These are phyloP conservation scores for Bretschneidera sinensis DNA, from an alignment of 345 rosid species.

Conservation along the genomic window DNA sequence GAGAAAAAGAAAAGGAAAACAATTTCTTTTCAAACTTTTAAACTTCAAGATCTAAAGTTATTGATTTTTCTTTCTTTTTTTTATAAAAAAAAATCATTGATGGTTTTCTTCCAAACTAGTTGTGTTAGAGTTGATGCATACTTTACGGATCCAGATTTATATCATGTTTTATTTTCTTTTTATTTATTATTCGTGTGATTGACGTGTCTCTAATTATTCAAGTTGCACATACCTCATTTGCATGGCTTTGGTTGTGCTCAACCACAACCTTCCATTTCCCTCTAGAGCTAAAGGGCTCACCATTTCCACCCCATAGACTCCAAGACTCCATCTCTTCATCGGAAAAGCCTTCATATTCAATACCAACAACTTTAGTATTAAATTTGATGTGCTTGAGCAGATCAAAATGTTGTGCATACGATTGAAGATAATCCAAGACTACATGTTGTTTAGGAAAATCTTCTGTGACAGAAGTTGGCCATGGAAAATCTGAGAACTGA, in stretches of 20 bases:
- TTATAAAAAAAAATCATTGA: too few species aligned
- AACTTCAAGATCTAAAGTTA: too few species aligned
- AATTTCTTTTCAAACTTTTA: too few species aligned
- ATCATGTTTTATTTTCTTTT: too few species aligned
- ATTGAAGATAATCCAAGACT: constrained; percentile 23
- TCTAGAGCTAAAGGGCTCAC: constrained; percentile 16
- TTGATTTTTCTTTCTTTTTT: too few species aligned
- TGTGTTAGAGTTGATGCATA: too few species aligned
- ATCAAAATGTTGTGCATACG: constrained; percentile 24
- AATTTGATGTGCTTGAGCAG: constrained; percentile 26
- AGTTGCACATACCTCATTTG: constrained; percentile 11
- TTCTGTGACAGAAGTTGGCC: constrained; percentile 25
- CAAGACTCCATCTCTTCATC: constrained; percentile 27
- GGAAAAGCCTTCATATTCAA: constrained; percentile 6
- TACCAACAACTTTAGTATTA: constrained; percentile 19
- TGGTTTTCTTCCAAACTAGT: too few species aligned
- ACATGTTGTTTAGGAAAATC: constrained; percentile 16
- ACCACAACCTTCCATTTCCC: constrained; percentile 23
- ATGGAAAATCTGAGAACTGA: constrained; percentile 30
- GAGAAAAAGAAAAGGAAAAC: too few species aligned
- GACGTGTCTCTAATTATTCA: too few species aligned
- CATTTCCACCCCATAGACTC: constrained; percentile 26
- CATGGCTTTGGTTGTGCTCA: constrained; percentile 7
- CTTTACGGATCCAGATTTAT: too few species aligned
- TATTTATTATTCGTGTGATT: too few species aligned